phyloP scores from a whole-genome alignment of 495 filamentous ascomycete genomes.

The Neurospora africana region DNA sequence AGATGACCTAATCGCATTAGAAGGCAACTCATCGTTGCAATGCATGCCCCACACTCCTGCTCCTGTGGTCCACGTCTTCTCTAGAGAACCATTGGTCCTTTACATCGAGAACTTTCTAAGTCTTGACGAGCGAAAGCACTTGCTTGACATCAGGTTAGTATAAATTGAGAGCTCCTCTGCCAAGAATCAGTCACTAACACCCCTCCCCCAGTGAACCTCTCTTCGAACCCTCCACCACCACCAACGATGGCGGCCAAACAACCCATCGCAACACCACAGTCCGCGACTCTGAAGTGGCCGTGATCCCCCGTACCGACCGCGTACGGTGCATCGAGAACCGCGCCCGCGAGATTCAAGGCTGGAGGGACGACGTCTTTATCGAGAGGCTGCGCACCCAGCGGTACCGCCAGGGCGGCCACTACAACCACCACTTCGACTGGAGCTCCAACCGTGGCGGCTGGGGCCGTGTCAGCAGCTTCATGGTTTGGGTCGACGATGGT shows the following conservation, averaged over 20 bases:
- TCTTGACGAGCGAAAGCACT: constrained; percentile 23
- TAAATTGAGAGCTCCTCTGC: too few species aligned
- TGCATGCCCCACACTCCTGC: constrained; percentile 18
- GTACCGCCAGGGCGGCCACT: constrained; percentile 30
- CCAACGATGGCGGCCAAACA: constrained; percentile 26
- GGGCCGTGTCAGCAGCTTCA: constrained; percentile 38
- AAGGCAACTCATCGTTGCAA: constrained; percentile 17
- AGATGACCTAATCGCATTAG: constrained; percentile 32
- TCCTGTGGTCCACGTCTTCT: constrained; percentile 28
- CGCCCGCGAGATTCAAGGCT: constrained; percentile 33
- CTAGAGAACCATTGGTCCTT: constrained; percentile 32
- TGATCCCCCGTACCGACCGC: constrained; percentile 29
- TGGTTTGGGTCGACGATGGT: constrained; percentile 32
- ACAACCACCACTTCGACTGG: constrained; percentile 39
- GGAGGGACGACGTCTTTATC: constrained; percentile 34
- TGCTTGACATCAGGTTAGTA: constrained; percentile 29
- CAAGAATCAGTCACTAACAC: not conserved
- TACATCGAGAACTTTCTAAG: constrained; percentile 37
- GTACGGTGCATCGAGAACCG: constrained; percentile 37
- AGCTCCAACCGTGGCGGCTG: constrained; percentile 28
- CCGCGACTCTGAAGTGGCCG: constrained; percentile 38
- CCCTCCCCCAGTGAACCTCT: constrained; percentile 22
- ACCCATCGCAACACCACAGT: constrained; percentile 23
- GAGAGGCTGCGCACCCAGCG: constrained; percentile 35
- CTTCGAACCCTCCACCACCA: constrained; percentile 34